phyloP scores from a whole-genome alignment of 2,329 filamentous ascomycete species.

The Diaporthe velutina region DNA sequence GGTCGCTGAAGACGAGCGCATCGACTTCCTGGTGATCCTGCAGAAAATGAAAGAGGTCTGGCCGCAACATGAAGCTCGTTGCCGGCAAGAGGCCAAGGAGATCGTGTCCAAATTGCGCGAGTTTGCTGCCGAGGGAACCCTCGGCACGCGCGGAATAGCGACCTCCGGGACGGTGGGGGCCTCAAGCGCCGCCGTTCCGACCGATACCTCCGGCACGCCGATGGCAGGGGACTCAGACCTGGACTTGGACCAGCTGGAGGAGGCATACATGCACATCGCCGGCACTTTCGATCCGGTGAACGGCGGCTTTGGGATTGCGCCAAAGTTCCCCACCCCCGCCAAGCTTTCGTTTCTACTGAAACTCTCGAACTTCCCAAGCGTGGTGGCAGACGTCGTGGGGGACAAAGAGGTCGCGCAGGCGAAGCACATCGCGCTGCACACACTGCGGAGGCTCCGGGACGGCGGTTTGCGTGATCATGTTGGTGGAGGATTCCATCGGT shows the following conservation, averaged over 20 bases:
- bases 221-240: constrained; percentile 70
- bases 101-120: constrained; percentile 85
- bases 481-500: constrained; percentile 73
- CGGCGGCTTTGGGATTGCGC: constrained; percentile 84
- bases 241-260: constrained; percentile 91
- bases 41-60: constrained; percentile 82
- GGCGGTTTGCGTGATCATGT: constrained; percentile 69
- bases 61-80: constrained; percentile 86
- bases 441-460: constrained; percentile 78
- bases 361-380: constrained; percentile 76
- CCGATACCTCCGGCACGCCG: constrained; percentile 33
- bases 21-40: constrained; percentile 87
- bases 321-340: constrained; percentile 91
- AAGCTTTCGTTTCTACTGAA: constrained; percentile 87
- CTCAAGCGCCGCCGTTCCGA: constrained; percentile 43
- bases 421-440: constrained; percentile 83
- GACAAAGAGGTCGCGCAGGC: constrained; percentile 80
- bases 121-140: constrained; percentile 89
- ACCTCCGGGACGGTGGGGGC: constrained; percentile 46
- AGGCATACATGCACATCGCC: constrained; percentile 85
- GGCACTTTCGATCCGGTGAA: constrained; percentile 83
- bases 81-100: constrained; percentile 85
- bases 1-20: constrained; percentile 64
- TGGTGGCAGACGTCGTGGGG: constrained; percentile 90
- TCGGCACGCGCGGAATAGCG: constrained; percentile 59